phyloP scores from a whole-genome alignment of 163 green algal genomes.

The Chlorella variabilis region DNA sequence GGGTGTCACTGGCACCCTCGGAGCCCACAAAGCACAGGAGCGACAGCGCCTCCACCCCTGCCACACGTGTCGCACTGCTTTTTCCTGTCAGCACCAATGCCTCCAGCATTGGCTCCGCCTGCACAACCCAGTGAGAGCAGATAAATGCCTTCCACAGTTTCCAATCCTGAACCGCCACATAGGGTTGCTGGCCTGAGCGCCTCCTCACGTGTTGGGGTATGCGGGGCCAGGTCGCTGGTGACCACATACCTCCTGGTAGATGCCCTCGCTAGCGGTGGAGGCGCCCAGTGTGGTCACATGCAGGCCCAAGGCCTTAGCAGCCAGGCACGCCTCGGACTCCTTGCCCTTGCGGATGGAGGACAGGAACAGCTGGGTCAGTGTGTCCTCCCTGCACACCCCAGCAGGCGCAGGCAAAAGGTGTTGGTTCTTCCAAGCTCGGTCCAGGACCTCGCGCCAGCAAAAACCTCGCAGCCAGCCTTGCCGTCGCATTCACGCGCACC shows the following conservation, averaged over 20 bases:
- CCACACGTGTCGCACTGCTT: slow-evolving; percentile 21
- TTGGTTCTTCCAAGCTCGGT: too few relatives aligned
- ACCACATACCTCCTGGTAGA: slow-evolving; percentile 38
- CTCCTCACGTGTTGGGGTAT: background rate
- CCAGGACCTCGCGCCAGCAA: too few relatives aligned
- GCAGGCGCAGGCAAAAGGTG: too few relatives aligned
- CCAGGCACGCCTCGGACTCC: slow-evolving; percentile 41
- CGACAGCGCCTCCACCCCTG: slow-evolving; percentile 61
- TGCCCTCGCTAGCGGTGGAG: slow-evolving; percentile 5
- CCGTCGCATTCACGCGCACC: slow-evolving; percentile 20
- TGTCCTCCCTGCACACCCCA: slow-evolving; percentile 39
- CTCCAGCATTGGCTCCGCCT: slow-evolving; percentile 57
- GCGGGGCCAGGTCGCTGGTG: too few relatives aligned
- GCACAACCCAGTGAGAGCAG: background rate
- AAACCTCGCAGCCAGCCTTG: too few relatives aligned
- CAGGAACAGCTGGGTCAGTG: slow-evolving; percentile 44
- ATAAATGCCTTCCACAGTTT: background rate
- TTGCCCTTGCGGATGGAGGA: slow-evolving; percentile 36
- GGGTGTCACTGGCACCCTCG: slow-evolving; percentile 54
- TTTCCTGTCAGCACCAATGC: slow-evolving; percentile 45
- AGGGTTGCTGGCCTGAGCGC: background rate
- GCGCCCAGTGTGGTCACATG: slow-evolving; percentile 42
- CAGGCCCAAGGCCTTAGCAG: slow-evolving; percentile 43
- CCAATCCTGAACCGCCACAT: too few relatives aligned
- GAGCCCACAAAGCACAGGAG: slow-evolving; percentile 66